Conservation (phyloP, 768 basidiomycete species). For the Mycena chlorophos region DNA sequence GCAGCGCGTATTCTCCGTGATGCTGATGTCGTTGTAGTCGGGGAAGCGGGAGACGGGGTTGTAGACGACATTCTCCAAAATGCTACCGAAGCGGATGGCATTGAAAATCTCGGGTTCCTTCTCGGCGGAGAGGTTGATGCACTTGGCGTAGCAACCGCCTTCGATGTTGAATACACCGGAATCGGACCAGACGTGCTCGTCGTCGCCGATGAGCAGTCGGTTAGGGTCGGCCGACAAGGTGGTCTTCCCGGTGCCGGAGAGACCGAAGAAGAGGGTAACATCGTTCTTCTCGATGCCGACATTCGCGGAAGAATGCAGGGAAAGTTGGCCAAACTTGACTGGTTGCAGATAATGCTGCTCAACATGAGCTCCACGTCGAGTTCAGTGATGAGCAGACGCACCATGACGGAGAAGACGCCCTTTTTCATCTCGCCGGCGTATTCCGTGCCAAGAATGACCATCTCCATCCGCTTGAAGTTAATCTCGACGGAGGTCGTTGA, state of each 20-base stretch:
- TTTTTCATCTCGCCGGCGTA: constrained; percentile 99
- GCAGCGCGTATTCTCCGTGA: constrained; percentile 99
- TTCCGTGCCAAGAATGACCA: constrained; percentile 99
- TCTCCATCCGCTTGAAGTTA: constrained; percentile 99
- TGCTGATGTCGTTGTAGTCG: constrained; percentile 94
- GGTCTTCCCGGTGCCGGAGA: constrained; percentile 98
- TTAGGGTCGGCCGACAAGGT: constrained; percentile 95
- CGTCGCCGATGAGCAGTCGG: constrained; percentile 94
- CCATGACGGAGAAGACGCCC: constrained; percentile 99
- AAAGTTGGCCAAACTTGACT: constrained; percentile 96
- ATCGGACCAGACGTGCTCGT: constrained; percentile 99
- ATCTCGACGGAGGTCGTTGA: constrained; percentile 98
- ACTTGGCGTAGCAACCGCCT: constrained; percentile 98
- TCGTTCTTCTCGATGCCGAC: constrained; percentile 87
- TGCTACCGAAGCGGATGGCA: constrained; percentile 92
- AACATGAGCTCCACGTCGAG: constrained; percentile 14
- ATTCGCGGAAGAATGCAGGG: constrained; percentile 97
- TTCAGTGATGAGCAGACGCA: constrained; percentile 29
- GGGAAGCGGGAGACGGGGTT: constrained; percentile 77
- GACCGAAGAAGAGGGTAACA: constrained; percentile 98
- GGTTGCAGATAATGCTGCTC: constrained; percentile 93
- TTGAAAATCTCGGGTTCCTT: constrained; percentile 98
- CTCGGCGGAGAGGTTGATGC: constrained; percentile 92
- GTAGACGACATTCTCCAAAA: constrained; percentile 99
- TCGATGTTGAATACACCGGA: constrained; percentile 99